Evolutionary conservation across 768 basidiomycete species (phyloP).

Genomic region (Boletus vermiculosoides): DNA sequence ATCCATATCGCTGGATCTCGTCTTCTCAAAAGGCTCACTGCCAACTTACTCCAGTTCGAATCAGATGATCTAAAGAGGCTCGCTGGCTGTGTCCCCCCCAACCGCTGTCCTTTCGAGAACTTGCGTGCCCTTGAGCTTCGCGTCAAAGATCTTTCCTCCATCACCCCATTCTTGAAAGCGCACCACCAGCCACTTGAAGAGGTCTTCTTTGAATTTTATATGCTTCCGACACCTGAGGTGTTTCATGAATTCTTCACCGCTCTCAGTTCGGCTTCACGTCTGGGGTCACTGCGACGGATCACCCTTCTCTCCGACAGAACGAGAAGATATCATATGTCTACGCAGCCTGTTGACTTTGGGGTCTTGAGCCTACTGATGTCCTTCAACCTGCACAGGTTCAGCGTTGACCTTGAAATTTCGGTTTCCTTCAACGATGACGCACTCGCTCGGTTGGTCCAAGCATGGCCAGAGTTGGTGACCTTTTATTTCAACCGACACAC

Average conservation of each 20-base stretch:
- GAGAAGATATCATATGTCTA: not conserved
- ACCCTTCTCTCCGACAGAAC: not conserved
- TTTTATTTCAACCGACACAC: not conserved
- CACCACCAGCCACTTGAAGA: slow-evolving; percentile 8
- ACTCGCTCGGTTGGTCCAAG: not conserved
- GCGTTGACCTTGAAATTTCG: not conserved
- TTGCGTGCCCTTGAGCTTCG: slow-evolving; percentile 2
- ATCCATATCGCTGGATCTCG: not conserved
- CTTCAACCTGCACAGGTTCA: not conserved
- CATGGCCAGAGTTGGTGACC: slow-evolving; percentile 3
- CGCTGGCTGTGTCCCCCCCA: not conserved
- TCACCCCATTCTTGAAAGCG: slow-evolving; percentile 5
- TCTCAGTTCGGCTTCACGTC: not conserved
- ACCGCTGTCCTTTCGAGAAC: slow-evolving; percentile 5
- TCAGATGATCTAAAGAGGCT: not conserved
- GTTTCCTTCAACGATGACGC: slow-evolving; percentile 7
- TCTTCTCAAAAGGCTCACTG: not conserved
- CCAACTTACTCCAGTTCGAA: not conserved
- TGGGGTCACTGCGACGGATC: slow-evolving; percentile 1
- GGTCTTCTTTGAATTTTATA: not conserved
- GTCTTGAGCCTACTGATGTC: slow-evolving; percentile 1
- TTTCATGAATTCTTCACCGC: slow-evolving; percentile 4
- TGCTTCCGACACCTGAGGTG: not conserved
- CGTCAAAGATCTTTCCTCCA: slow-evolving; percentile 2
- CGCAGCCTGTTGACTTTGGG: not conserved